Evolutionary conservation across 345 rosid species (phyloP), one percentile per base, ranked within the genome.

Genomic region (Arabidopsis arenosa): DNA sequence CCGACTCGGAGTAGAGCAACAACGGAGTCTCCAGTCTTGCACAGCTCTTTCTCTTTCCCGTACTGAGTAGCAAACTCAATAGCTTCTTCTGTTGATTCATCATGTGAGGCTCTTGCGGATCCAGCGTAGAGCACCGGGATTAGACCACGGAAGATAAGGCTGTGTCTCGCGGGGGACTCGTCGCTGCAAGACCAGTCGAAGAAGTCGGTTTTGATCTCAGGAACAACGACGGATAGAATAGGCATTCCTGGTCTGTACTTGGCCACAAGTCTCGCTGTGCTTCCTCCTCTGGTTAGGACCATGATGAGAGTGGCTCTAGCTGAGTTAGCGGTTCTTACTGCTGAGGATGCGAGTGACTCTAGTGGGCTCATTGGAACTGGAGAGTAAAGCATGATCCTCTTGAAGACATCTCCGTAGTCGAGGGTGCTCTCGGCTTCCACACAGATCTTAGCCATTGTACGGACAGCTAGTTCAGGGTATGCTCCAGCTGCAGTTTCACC

Each of bases 401-500:
- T 94, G 78, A 94, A 94, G 49, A 91, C 86, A 60, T 90, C 95
- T 35, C 88, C 96, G 40, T 86, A 90, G 75, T 94, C 86, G 0
- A 94, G 88, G 0, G 96, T 91, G 87, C 96, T 94, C 75, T 94
- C 98, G 0, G 98, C 97, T 85, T 94, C 97, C 5, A 85, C 67
- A 7, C 98, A 94, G 55, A 94, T 94, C 76, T 79, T 87, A n/a
- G 96, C 96, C 98, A 94, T 94, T 30, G 98, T 94, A 51, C 75
- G 83, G 8, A 94, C 97, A 11, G 98, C 93, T 21, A 90, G 86
- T 41, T 89, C 98, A 2, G 98, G 98, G 79, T 92, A 94, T 11
- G 97, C 97, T 75, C 98, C 98, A 9, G 98, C 98, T 51, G 98
- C 98, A 0, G 98, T 94, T 72, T 93, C 98, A 15, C 98, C 98